These are phyloP conservation scores for Dictyophora rubrovolvata DNA, from an alignment of 768 basidiomycete genomes.

Conservation along the genomic window DNA sequence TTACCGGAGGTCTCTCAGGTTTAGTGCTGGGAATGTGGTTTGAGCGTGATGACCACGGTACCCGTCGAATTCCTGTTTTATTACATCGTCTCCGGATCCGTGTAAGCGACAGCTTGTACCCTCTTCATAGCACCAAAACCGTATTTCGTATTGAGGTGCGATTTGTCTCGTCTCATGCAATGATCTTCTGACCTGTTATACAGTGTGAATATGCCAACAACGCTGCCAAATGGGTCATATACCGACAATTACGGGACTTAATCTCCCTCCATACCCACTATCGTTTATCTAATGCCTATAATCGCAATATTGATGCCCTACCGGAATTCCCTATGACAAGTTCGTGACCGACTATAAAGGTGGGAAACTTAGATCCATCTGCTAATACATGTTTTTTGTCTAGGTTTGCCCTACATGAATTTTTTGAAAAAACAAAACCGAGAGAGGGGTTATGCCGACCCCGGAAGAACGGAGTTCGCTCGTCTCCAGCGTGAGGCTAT, in stretches of 20 bases:
- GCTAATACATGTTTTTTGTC: neutral
- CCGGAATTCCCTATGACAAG: slow-evolving; percentile 83
- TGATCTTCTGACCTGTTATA: slow-evolving; percentile 5
- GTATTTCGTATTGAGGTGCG: slow-evolving; percentile 71
- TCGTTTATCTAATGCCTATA: slow-evolving; percentile 71
- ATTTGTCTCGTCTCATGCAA: neutral
- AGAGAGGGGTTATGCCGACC: slow-evolving; percentile 34
- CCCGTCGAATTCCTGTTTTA: slow-evolving; percentile 68
- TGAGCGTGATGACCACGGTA: slow-evolving; percentile 77
- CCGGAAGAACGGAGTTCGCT: slow-evolving; percentile 67
- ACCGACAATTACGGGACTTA: slow-evolving; percentile 88
- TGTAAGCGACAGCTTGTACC: slow-evolving; percentile 78
- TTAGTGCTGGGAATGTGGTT: slow-evolving; percentile 77
- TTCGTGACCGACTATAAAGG: slow-evolving; percentile 32
- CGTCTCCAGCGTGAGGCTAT: slow-evolving; percentile 70
- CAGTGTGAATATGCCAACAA: slow-evolving; percentile 92
- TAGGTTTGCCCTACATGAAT: slow-evolving; percentile 87
- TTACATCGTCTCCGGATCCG: slow-evolving; percentile 76
- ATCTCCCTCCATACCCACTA: slow-evolving; percentile 85
- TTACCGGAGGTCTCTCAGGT: slow-evolving; percentile 67
- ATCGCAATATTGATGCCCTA: slow-evolving; percentile 60
- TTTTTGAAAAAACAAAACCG: slow-evolving; percentile 60
- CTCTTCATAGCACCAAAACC: slow-evolving; percentile 62
- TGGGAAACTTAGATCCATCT: neutral
- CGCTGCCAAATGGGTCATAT: slow-evolving; percentile 87